Percentiles rank a stretch among this genome's conserved stretches.
These are phyloP conservation scores for Sporormia fimetaria DNA, from an alignment of 495 filamentous ascomycete species.

Conservation along the genomic window DNA sequence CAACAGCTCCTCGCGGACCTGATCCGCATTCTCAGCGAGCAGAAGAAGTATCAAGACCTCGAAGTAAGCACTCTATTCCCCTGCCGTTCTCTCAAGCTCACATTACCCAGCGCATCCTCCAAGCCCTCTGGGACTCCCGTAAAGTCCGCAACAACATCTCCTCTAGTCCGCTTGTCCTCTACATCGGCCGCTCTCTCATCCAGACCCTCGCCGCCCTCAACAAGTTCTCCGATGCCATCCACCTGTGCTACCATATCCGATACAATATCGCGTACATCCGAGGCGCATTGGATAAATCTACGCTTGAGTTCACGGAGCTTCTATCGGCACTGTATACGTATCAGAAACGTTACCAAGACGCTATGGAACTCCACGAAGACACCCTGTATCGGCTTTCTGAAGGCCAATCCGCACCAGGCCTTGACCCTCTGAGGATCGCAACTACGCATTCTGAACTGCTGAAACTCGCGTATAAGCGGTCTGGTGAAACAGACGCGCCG, in stretches of 20 bases:
- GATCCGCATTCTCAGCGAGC: slow-evolving; percentile 16
- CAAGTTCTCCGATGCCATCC: slow-evolving; percentile 15
- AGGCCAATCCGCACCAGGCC: slow-evolving; percentile 3
- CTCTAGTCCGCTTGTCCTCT: slow-evolving; percentile 30
- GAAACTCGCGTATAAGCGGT: slow-evolving; percentile 14
- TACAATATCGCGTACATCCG: slow-evolving; percentile 23
- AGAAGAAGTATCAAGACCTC: slow-evolving; percentile 21
- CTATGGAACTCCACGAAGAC: slow-evolving; percentile 22
- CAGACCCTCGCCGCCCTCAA: slow-evolving; percentile 11
- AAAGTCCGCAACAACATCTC: slow-evolving; percentile 12
- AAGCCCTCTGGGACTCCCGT: slow-evolving; percentile 17
- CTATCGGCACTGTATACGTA: slow-evolving; percentile 22
- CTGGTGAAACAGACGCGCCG: slow-evolving; percentile 9
- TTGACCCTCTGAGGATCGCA: slow-evolving; percentile 4
- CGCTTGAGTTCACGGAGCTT: slow-evolving; percentile 18
- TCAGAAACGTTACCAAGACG: slow-evolving; percentile 19
- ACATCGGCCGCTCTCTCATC: slow-evolving; percentile 20
- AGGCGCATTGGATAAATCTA: slow-evolving; percentile 13
- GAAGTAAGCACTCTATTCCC: slow-evolving; percentile 10
- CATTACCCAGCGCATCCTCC: slow-evolving; percentile 15
- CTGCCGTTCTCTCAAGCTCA: slow-evolving; percentile 6
- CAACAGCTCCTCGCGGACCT: slow-evolving; percentile 15
- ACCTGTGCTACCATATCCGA: slow-evolving; percentile 24
- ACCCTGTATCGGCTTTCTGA: slow-evolving; percentile 16
- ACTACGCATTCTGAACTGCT: slow-evolving; percentile 10